A percentile compares a stretch with the other conserved stretches of the same genome.
Conservation (phyloP, 352 stramenopile species). For the Peronosclerospora sorghi region DNA sequence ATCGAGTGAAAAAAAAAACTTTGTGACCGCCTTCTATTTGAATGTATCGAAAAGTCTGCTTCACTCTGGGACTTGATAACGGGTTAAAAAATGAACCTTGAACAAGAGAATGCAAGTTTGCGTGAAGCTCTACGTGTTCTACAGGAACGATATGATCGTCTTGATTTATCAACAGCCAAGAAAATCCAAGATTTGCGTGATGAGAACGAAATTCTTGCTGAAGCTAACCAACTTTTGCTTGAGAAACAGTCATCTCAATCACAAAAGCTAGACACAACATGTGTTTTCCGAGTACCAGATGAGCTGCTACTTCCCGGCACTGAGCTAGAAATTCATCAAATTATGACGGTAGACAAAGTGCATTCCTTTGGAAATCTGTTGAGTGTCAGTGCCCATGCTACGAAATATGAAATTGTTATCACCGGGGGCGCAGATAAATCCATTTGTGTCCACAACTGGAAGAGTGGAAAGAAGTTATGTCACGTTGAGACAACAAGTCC, state of each 20-base stretch:
- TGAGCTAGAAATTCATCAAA: constrained; percentile 17
- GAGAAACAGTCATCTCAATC: constrained; percentile 26
- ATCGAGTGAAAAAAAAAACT: no score
- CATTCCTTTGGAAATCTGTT: constrained; percentile 64
- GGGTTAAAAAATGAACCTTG: constrained; percentile 17
- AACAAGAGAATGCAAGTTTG: constrained; percentile 39
- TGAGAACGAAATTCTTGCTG: constrained; percentile 63
- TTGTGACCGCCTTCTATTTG: no score
- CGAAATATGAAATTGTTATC: constrained; percentile 30
- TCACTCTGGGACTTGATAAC: no score
- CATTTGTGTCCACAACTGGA: constrained; percentile 63
- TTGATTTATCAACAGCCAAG: constrained; percentile 20
- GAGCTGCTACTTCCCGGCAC: constrained; percentile 51
- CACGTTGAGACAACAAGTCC: constrained; percentile 24
- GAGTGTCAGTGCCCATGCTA: constrained; percentile 37
- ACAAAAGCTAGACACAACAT: background rate
- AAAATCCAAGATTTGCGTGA: constrained; percentile 51
- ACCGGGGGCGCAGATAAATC: constrained; percentile 68
- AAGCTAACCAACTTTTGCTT: constrained; percentile 57
- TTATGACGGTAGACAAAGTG: constrained; percentile 30
- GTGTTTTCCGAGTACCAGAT: constrained; percentile 43
- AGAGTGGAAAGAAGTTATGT: constrained; percentile 31
- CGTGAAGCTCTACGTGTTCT: constrained; percentile 29
- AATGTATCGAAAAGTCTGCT: no score
- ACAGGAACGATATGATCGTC: constrained; percentile 38